Evolutionary conservation across 1,284 basidiomycete species (phyloP).

Genomic region (Boletus smithii): DNA sequence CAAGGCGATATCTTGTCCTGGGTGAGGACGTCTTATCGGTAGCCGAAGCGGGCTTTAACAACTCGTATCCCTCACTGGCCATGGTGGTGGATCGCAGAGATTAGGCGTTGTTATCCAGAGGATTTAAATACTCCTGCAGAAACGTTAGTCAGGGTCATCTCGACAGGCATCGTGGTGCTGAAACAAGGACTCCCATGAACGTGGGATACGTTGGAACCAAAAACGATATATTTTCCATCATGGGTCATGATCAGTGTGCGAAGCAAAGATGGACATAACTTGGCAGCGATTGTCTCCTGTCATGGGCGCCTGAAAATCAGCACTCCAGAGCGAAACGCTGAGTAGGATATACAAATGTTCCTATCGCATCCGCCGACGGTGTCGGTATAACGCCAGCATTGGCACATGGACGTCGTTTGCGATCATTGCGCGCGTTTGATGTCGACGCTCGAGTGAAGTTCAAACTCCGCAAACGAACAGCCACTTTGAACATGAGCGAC

Average conservation of each 20-base stretch:
- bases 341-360: no score
- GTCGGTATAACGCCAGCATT: no score
- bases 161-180: background rate
- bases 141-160: background rate
- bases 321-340: no score
- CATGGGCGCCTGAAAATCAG: no score
- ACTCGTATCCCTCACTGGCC: constrained; percentile 20
- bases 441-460: background rate
- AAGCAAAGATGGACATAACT: background rate
- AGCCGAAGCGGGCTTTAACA: constrained; percentile 13
- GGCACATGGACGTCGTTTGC: no score
- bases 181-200: background rate
- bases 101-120: background rate
- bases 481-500: constrained; percentile 29
- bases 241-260: background rate
- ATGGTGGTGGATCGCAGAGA: constrained; percentile 10
- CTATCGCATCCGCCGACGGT: no score
- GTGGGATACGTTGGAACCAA: background rate
- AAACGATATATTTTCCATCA: no score
- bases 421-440: no score
- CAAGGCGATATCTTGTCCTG: constrained; percentile 13
- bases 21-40: background rate
- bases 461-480: background rate
- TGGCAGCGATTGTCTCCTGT: no score
- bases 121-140: background rate